A percentile compares a stretch with the other conserved stretches of the same genome.
Evolutionary conservation across 2,329 filamentous ascomycete genomes (phyloP).

Genomic region (Nemania sp.): DNA sequence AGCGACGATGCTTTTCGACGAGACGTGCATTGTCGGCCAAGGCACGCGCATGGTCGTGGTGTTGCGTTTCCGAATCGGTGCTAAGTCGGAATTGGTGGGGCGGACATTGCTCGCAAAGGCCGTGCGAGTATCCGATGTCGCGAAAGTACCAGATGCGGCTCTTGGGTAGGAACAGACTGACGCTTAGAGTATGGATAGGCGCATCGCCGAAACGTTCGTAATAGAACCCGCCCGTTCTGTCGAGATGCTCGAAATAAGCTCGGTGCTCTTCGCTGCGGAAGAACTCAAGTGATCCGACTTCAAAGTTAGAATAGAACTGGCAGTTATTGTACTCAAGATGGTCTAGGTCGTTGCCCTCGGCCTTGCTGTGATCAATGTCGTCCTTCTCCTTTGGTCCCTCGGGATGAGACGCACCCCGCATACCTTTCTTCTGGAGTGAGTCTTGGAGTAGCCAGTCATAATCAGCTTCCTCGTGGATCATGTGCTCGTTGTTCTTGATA

Average conservation of each 20-base stretch:
- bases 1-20: conserved; percentile 40
- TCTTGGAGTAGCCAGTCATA: conserved; percentile 51
- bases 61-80: conserved; percentile 23
- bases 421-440: conserved; percentile 23
- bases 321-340: conserved; percentile 53
- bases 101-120: conserved; percentile 47
- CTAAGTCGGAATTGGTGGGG: conserved; percentile 31
- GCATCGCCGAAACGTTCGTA: conserved; percentile 52
- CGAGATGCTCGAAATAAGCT: conserved; percentile 54
- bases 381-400: conserved; percentile 9
- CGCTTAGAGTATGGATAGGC: conserved; percentile 57
- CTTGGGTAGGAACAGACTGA: conserved; percentile 56
- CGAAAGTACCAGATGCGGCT: conserved; percentile 55
- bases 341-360: too few relatives aligned
- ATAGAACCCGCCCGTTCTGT: conserved; percentile 52
- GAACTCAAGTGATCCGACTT: conserved; percentile 55
- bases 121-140: conserved; percentile 50
- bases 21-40: conserved; percentile 30
- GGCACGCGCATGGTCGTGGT: conserved; percentile 13
- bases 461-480: conserved; percentile 53
- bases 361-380: conserved; percentile 9
- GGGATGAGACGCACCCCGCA: background rate
- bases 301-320: conserved; percentile 57
- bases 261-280: conserved; percentile 53
- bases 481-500: conserved; percentile 47